Conservation (phyloP, 164 flowering plant species). For the Magnolia sinica region DNA sequence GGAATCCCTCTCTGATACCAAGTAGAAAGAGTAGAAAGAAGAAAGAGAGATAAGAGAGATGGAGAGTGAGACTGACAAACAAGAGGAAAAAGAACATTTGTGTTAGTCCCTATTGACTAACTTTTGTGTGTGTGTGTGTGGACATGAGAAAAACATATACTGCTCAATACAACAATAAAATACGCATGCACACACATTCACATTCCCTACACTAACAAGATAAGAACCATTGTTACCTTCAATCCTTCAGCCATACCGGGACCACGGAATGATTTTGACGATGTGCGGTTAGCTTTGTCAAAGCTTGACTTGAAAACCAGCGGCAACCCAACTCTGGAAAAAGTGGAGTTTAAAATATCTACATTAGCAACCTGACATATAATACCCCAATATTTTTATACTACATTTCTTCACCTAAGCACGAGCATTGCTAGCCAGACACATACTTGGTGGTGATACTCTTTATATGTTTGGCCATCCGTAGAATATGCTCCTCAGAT, state of each 20-base stretch:
- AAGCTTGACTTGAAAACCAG: conserved; percentile 94
- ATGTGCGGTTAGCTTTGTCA: conserved; percentile 97
- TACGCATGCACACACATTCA: not conserved
- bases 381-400: not conserved
- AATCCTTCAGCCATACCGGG: conserved; percentile 88
- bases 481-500: conserved; percentile 84
- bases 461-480: conserved; percentile 80
- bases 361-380: not conserved
- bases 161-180: not conserved
- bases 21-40: too few species aligned
- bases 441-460: conserved; percentile 65
- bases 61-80: too few species aligned
- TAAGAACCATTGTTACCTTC: conserved; percentile 42
- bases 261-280: conserved; percentile 92
- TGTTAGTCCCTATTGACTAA: too few species aligned
- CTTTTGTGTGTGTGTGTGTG: not conserved
- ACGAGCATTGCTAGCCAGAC: not conserved
- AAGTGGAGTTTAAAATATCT: not conserved
- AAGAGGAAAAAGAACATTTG: too few species aligned
- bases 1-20: too few species aligned
- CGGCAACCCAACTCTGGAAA: conserved; percentile 66
- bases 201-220: not conserved
- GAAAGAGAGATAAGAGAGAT: too few species aligned
- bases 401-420: not conserved
- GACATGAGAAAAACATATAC: too few species aligned